phyloP scores from a whole-genome alignment of 1,284 basidiomycete species.

The Tetrapyrgos nigripes region DNA sequence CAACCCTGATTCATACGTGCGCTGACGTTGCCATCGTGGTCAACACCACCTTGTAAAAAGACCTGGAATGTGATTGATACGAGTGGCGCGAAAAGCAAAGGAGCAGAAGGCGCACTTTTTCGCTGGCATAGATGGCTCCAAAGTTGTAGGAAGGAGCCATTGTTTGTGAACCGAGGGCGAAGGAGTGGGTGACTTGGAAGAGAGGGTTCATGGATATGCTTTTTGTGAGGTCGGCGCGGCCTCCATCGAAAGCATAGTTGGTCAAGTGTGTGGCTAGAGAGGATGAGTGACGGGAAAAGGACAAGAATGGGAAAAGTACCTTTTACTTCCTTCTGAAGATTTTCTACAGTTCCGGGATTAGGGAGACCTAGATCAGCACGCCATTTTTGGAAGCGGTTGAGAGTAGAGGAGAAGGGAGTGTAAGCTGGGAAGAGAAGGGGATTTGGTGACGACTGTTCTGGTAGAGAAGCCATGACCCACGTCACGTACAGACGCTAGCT shows the following conservation, averaged over 20 bases:
- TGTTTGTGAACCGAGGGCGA: slow-evolving; percentile 84
- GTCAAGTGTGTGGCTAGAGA: slow-evolving; percentile 86
- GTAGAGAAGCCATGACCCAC: not conserved
- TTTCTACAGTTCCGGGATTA: slow-evolving; percentile 91
- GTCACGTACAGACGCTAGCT: slow-evolving; percentile 14
- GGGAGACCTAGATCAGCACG: slow-evolving; percentile 80
- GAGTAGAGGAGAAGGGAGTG: slow-evolving; percentile 48
- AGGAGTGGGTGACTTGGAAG: slow-evolving; percentile 98
- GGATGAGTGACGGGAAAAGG: slow-evolving; percentile 14
- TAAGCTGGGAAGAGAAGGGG: slow-evolving; percentile 12
- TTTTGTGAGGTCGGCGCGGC: slow-evolving; percentile 95
- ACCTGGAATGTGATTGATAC: slow-evolving; percentile 53
- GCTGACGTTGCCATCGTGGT: slow-evolving; percentile 92
- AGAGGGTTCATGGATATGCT: slow-evolving; percentile 91
- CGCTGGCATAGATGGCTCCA: slow-evolving; percentile 91
- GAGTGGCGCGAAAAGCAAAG: slow-evolving; percentile 18
- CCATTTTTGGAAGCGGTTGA: slow-evolving; percentile 81
- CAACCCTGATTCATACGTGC: slow-evolving; percentile 93
- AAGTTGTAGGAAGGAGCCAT: slow-evolving; percentile 90
- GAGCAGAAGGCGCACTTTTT: slow-evolving; percentile 58
- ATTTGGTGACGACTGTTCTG: slow-evolving; percentile 21
- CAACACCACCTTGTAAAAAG: slow-evolving; percentile 93
- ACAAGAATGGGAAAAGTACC: slow-evolving; percentile 50
- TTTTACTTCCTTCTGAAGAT: slow-evolving; percentile 90
- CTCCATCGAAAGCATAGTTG: slow-evolving; percentile 98